Percentiles rank a stretch among this genome's conserved stretches.
Evolutionary conservation across 2,329 filamentous ascomycete genomes (phyloP).

Genomic region (Madurella mycetomatis): DNA sequence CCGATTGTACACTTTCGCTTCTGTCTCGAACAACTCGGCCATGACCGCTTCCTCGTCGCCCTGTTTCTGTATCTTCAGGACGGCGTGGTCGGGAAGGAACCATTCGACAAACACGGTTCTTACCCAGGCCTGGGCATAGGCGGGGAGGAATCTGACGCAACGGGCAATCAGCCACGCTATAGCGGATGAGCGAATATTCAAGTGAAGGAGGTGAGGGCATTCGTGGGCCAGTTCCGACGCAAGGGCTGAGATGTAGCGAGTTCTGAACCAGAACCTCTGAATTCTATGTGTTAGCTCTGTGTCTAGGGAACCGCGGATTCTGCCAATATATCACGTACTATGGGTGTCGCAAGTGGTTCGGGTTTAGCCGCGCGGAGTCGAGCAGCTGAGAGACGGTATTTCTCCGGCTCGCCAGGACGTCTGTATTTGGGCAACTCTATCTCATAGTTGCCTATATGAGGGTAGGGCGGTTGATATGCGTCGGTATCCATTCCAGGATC

Average conservation of each 20-base stretch:
- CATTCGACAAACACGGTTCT: neutral
- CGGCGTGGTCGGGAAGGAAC: neutral
- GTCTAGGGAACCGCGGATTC: too few relatives aligned
- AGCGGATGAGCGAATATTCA: neutral
- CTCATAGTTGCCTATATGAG: too few relatives aligned
- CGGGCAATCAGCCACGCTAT: neutral
- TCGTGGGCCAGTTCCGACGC: slow-evolving; percentile 1
- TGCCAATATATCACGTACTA: too few relatives aligned
- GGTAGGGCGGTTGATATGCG: too few relatives aligned
- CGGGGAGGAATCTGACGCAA: neutral
- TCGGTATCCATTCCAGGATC: too few relatives aligned
- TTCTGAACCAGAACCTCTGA: neutral
- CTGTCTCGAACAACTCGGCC: slow-evolving; percentile 1
- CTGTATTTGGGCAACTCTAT: too few relatives aligned
- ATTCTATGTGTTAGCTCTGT: too few relatives aligned
- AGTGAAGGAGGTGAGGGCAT: neutral
- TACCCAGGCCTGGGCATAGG: neutral
- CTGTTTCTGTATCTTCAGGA: slow-evolving; percentile 1
- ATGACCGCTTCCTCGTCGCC: neutral
- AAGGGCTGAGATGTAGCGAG: slow-evolving; percentile 3
- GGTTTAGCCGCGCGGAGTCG: too few relatives aligned
- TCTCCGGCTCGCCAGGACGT: too few relatives aligned
- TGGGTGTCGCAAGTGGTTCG: too few relatives aligned
- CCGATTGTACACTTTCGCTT: slow-evolving; percentile 1
- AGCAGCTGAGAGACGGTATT: too few relatives aligned